phyloP scores from a whole-genome alignment of 2,329 filamentous ascomycete species.

The Pestalotiopsis sp. region DNA sequence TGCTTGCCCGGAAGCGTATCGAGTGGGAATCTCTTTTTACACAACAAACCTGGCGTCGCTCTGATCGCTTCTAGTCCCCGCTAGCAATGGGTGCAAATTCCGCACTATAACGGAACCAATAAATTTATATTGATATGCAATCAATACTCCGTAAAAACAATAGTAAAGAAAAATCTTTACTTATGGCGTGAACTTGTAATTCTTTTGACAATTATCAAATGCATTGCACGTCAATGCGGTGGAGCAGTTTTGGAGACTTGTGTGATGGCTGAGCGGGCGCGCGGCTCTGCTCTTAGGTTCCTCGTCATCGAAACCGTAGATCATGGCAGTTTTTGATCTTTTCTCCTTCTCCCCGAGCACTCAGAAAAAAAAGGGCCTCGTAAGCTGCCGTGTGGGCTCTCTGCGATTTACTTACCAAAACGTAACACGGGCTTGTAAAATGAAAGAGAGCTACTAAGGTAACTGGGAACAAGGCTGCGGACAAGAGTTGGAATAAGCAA shows the following conservation, averaged over 20 bases:
- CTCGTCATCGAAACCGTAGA: background rate
- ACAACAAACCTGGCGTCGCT: background rate
- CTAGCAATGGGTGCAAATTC: background rate
- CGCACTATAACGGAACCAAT: background rate
- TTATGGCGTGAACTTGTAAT: background rate
- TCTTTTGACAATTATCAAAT: background rate
- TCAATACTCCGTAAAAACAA: background rate
- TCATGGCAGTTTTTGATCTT: background rate
- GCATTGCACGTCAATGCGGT: constrained; percentile 1
- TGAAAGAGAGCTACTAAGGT: background rate
- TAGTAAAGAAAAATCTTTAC: background rate
- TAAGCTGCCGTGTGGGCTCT: background rate
- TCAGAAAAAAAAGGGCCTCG: background rate
- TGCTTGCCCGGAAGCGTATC: background rate
- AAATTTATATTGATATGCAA: background rate
- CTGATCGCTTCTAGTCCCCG: background rate
- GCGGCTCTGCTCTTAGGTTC: background rate
- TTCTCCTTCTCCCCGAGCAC: background rate
- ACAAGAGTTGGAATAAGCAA: background rate
- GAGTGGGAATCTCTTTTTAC: background rate
- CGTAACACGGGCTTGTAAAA: no score
- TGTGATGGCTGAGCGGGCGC: background rate
- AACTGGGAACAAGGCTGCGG: background rate
- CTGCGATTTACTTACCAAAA: background rate
- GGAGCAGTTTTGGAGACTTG: background rate